A percentile compares a stretch with the other conserved stretches of the same genome.
These are phyloP conservation scores for Kodamaea jinghongensis DNA, from an alignment of 805 yeast species.

Conservation along the genomic window DNA sequence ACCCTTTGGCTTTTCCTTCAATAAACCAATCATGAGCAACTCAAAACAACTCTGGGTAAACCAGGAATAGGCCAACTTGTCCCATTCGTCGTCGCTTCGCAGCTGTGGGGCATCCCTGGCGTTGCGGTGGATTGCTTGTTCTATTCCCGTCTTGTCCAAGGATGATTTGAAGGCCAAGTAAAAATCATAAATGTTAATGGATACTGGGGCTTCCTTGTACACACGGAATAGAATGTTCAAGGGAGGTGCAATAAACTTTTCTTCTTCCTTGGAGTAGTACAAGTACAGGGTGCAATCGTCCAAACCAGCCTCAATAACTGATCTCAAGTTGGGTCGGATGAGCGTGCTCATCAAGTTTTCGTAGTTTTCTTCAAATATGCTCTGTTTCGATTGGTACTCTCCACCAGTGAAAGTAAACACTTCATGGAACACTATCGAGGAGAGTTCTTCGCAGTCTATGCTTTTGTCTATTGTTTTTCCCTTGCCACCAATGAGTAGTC, in stretches of 20 bases:
- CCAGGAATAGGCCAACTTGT: constrained; percentile 61
- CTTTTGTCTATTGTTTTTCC: background rate
- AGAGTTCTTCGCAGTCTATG: background rate
- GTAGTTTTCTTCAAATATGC: constrained; percentile 34
- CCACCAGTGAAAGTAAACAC: constrained; percentile 31
- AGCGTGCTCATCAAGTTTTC: constrained; percentile 38
- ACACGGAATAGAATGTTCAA: constrained; percentile 59
- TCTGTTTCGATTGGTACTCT: constrained; percentile 4
- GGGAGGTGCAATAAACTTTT: constrained; percentile 38
- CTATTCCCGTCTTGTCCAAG: constrained; percentile 27
- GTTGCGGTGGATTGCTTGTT: constrained; percentile 8
- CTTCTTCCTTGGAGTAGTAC: constrained; percentile 11
- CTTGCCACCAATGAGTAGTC: constrained; percentile 9
- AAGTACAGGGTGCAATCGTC: constrained; percentile 28
- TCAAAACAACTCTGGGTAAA: constrained; percentile 75
- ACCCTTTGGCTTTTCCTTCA: constrained; percentile 60
- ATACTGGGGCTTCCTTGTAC: constrained; percentile 74
- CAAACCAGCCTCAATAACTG: constrained; percentile 28
- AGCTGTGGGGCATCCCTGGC: background rate
- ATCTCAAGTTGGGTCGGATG: constrained; percentile 35
- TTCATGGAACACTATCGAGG: constrained; percentile 27
- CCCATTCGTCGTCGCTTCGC: constrained; percentile 48
- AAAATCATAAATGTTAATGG: constrained; percentile 66
- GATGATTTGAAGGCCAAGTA: constrained; percentile 59
- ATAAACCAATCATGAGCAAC: constrained; percentile 63